These are phyloP conservation scores for Fragaria vesca DNA, from an alignment of 306 rosid species.

Conservation along the genomic window DNA sequence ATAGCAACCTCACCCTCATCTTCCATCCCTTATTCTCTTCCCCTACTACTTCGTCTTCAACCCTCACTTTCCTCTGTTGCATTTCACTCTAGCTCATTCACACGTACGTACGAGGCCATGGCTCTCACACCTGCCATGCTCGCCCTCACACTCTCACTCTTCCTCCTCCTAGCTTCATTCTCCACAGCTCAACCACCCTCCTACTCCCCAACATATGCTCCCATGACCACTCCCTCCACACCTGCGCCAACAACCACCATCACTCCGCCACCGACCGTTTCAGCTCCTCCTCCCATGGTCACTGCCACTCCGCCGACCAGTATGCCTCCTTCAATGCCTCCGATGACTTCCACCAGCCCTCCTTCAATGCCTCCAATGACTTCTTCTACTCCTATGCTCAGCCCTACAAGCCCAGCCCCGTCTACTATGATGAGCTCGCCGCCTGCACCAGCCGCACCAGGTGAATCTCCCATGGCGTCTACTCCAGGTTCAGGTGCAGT, in stretches of 20 bases:
- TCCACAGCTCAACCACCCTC: constrained; percentile 53
- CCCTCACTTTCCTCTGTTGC: background rate
- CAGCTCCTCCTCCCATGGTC: constrained; percentile 17
- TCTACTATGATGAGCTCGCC: constrained; percentile 11
- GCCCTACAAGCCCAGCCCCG: background rate
- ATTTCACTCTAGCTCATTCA: background rate
- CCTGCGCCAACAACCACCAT: background rate
- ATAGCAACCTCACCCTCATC: constrained; percentile 29
- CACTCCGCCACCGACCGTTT: background rate
- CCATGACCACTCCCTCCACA: background rate
- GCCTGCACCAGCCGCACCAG: background rate
- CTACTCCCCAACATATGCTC: constrained; percentile 26
- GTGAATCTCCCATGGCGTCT: background rate
- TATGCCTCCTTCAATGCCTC: background rate
- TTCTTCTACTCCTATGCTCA: background rate
- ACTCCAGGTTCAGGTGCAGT: background rate
- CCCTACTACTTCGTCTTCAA: background rate
- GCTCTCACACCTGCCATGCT: constrained; percentile 48
- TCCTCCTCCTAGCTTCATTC: constrained; percentile 33
- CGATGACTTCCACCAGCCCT: background rate
- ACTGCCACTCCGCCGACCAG: constrained; percentile 9
- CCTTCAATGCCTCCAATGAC: background rate
- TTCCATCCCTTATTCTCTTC: constrained; percentile 15
- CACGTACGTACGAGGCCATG: constrained; percentile 33
- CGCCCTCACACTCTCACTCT: constrained; percentile 34